Conservation (phyloP, 495 filamentous ascomycete genomes). For the Talaromyces borbonicus region DNA sequence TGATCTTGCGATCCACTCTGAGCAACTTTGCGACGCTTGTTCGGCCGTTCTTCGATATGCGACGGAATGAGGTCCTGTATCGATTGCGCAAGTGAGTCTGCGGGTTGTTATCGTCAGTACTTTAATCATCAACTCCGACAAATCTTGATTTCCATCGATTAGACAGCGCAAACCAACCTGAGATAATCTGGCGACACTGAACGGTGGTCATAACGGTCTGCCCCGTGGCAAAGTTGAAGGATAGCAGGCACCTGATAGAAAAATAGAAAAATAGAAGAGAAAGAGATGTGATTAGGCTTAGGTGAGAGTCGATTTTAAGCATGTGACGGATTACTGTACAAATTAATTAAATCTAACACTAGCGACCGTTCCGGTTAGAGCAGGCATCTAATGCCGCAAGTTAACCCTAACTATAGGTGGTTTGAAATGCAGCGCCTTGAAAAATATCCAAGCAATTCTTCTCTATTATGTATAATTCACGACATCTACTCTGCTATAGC, state of each 20-base stretch:
- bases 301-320: too few relatives aligned
- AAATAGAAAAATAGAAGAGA: background rate
- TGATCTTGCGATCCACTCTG: background rate
- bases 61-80: slow-evolving; percentile 3
- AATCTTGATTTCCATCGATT: too few relatives aligned
- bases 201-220: background rate
- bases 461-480: background rate
- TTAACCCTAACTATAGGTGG: too few relatives aligned
- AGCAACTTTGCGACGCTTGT: slow-evolving; percentile 29
- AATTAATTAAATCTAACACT: too few relatives aligned
- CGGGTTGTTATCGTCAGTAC: background rate
- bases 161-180: too few relatives aligned
- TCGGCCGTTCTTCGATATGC: slow-evolving; percentile 12
- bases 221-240: background rate
- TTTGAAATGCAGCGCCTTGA: too few relatives aligned
- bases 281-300: too few relatives aligned
- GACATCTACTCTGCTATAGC: background rate
- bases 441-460: too few relatives aligned
- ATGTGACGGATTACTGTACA: too few relatives aligned
- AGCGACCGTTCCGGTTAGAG: too few relatives aligned
- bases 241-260: background rate
- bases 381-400: too few relatives aligned
- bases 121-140: too few relatives aligned
- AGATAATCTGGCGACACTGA: background rate
- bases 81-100: slow-evolving; percentile 2